Evolutionary conservation across 2,329 filamentous ascomycete species (phyloP), one percentile per base, ranked within the genome.

Genomic region (Hypoxylon sp.): DNA sequence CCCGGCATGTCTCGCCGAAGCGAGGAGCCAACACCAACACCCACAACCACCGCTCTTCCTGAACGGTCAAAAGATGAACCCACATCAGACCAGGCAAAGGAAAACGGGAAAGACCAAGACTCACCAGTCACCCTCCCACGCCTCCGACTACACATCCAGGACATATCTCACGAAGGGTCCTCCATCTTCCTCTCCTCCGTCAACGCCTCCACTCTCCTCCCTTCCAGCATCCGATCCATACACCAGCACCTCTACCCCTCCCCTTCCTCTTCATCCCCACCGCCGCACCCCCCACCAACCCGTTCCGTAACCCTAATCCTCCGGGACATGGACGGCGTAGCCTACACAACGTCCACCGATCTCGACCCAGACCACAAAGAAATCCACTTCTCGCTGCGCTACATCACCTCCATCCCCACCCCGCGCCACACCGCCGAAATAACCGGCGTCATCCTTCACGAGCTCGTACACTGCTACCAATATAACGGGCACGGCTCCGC

Each of bases 401-500:
- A 98, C 82, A 89, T 97, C 72, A 75, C 81, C 46, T 73, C 76
- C 49, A 82, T 88, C 69, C 61, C 84, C 0, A 52, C 78, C 0
- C 72, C 80, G 10, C 84, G 85, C 52, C 80, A 81, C 11, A 69
- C 77, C 23, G 74, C 85, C 41, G 93, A 98, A 81, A 89, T 98
- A 65, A 82, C 87, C 17, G 96, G 96, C 43, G 94, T 98, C 0
- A 79, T 98, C 19, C 91, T 92, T 1, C 95, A 98, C 78, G 95
- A 98, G 80, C 90, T 98, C 68, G 95, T 98, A 13, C 96, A 98
- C 82, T 98, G 94, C 81, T 97, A 92, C 81, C 95, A 98, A 79
- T 91, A 93, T 80, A 90, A 93, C 73, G 91, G 85, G 1, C 82
- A 74, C 19, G 85, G 84, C 1, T 82, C 82, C 3, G 88, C 89